A percentile compares a stretch with the other conserved stretches of the same genome.
Conservation (phyloP, 148 eudicot genomes). For the Persicaria maculosa region DNA sequence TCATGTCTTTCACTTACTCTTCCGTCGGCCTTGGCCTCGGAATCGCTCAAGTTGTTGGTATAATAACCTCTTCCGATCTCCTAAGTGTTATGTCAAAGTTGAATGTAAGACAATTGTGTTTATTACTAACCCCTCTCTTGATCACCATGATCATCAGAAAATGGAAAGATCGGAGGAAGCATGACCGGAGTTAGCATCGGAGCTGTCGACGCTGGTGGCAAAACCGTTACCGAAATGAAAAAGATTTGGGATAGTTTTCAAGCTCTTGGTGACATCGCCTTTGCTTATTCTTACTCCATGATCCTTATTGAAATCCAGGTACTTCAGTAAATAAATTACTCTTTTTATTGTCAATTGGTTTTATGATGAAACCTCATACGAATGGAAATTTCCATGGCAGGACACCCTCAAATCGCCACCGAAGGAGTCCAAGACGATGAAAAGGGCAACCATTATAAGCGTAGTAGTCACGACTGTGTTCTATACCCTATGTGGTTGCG, state of each 20-base stretch:
- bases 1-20: conserved; percentile 19
- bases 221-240: background rate
- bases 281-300: conserved; percentile 20
- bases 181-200: conserved; percentile 8
- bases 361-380: background rate
- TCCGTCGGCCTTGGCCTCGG: conserved; percentile 15
- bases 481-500: conserved; percentile 15
- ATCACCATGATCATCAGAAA: conserved; percentile 1
- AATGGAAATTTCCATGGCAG: conserved; percentile 18
- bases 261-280: conserved; percentile 24
- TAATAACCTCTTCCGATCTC: background rate
- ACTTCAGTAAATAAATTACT: background rate
- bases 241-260: conserved; percentile 14
- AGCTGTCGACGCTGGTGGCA: background rate
- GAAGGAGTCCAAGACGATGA: conserved; percentile 32
- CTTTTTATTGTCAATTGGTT: background rate
- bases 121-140: background rate
- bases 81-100: background rate
- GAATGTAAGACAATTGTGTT: background rate
- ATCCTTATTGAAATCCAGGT: conserved; percentile 18
- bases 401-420: conserved; percentile 74
- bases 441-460: conserved; percentile 14
- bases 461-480: background rate
- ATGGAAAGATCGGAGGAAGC: conserved; percentile 10
- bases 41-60: conserved; percentile 13